phyloP scores from a whole-genome alignment of 441 rosid genomes.

The Macaranga tanarius region DNA sequence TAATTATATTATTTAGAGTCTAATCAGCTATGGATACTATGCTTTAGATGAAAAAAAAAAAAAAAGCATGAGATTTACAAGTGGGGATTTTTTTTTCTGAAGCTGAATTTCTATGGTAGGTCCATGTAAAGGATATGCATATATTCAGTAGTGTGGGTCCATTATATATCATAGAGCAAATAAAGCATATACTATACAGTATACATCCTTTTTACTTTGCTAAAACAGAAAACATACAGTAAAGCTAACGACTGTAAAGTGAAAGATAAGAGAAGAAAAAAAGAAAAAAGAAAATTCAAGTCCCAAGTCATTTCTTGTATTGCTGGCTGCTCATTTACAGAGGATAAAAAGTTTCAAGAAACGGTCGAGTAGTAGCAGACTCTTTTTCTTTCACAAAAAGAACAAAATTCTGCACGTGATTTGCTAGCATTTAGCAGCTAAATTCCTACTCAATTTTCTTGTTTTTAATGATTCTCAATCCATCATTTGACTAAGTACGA shows the following conservation, averaged over 20 bases:
- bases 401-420: neutral
- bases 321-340: neutral
- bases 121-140: conserved; percentile 22
- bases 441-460: neutral
- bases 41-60: too few species aligned
- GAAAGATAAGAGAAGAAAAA: neutral
- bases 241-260: neutral
- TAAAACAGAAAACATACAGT: neutral
- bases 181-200: conserved; percentile 3
- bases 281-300: neutral
- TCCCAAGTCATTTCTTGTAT: neutral
- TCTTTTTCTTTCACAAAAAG: neutral
- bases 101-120: conserved; percentile 26
- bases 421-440: neutral
- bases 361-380: neutral
- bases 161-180: conserved; percentile 11
- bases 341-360: neutral
- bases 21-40: too few species aligned
- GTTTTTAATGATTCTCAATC: neutral
- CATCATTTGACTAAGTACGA: neutral
- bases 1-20: too few species aligned
- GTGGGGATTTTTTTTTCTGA: conserved; percentile 31
- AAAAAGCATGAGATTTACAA: conserved; percentile 20
- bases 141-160: conserved; percentile 20
- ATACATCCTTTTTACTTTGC: neutral